Conservation (phyloP, 352 stramenopile genomes). For the Globisporangium iwayamae region DNA sequence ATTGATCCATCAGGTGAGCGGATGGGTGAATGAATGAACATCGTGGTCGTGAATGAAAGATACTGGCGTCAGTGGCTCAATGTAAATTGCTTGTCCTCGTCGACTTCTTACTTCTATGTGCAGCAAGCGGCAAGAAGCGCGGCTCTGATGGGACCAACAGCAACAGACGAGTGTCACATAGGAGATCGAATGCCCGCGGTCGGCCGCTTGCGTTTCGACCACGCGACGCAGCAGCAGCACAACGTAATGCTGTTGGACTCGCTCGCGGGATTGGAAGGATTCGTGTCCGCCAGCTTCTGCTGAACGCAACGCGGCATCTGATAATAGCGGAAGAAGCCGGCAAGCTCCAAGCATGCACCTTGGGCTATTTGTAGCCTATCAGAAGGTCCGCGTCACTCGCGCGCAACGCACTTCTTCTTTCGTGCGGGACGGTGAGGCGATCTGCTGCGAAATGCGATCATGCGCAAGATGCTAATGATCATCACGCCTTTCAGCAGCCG, state of each 20-base stretch:
- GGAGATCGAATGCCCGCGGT: not conserved
- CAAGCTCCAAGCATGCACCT: not conserved
- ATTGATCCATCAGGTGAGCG: no score
- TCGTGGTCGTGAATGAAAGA: no score
- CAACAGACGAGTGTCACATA: not conserved
- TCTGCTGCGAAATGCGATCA: not conserved
- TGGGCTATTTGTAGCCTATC: not conserved
- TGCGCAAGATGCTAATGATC: not conserved
- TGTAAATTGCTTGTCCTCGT: not conserved
- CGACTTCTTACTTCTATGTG: not conserved
- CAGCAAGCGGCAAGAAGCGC: not conserved
- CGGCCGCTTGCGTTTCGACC: not conserved
- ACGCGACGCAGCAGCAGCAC: not conserved
- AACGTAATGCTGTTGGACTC: not conserved
- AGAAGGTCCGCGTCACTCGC: conserved; percentile 3
- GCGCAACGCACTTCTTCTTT: not conserved
- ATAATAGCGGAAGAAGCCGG: not conserved
- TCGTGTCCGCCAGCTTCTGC: not conserved
- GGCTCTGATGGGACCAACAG: not conserved
- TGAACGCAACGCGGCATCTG: not conserved
- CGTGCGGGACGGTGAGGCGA: not conserved
- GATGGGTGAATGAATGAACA: no score
- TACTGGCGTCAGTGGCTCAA: no score
- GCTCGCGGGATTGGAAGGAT: not conserved
- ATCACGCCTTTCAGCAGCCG: not conserved